Conservation (phyloP, 192 early-diverging fungal genomes). For the Coemansia sp. region DNA sequence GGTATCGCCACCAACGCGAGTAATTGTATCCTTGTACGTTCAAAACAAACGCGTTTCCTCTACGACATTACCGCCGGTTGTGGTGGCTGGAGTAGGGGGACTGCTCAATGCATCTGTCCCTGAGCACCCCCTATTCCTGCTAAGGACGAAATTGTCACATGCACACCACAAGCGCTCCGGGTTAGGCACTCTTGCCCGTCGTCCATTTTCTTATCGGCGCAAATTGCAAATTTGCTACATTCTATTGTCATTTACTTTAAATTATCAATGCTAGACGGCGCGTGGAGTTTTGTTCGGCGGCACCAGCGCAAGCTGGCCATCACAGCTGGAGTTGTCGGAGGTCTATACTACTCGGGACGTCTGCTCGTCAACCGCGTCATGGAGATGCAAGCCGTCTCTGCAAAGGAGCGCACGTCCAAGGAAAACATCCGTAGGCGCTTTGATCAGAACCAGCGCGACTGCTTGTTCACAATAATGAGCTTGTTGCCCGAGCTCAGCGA, state of each 20-base stretch:
- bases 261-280: constrained; percentile 45
- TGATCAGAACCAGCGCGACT: constrained; percentile 94
- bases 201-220: not conserved
- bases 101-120: not conserved
- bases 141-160: not conserved
- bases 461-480: constrained; percentile 79
- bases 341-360: constrained; percentile 70
- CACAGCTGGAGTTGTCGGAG: constrained; percentile 68
- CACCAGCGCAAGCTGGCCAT: constrained; percentile 67
- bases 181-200: not conserved
- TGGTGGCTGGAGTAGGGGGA: not conserved
- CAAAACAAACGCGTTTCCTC: not conserved
- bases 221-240: not conserved
- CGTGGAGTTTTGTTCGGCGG: constrained; percentile 63
- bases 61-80: not conserved
- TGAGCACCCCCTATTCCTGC: not conserved
- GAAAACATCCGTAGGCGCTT: constrained; percentile 83
- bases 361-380: constrained; percentile 70
- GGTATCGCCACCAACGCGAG: not conserved
- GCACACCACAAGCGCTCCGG: not conserved
- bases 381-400: constrained; percentile 69
- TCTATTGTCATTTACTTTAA: not conserved
- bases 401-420: constrained; percentile 60
- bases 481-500: constrained; percentile 80
- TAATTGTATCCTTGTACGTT: not conserved